Evolutionary conservation across 805 yeast genomes (phyloP), one percentile per base, ranked within the genome.

Genomic region (Candida ficus): DNA sequence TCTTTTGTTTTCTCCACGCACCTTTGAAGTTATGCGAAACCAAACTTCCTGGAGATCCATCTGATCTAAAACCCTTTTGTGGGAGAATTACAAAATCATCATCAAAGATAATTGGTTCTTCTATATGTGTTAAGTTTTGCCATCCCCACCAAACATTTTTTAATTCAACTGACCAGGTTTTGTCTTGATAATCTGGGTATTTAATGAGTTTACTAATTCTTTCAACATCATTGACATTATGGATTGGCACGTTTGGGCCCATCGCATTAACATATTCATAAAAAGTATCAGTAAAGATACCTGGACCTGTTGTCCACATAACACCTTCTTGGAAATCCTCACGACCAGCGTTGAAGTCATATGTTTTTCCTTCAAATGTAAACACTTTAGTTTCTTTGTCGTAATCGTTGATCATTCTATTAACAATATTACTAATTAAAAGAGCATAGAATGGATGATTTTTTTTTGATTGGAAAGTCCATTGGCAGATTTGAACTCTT

Each of bases 291-390:
- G 81, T 73, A 65, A 75, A 75, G 18, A 63, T 49, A 2, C 73
- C 78, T 13, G 73, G 64, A 0, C 82, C 82, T 1, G 80, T 74
- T 73, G 79, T 71, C 41, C 62, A 64, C 42, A 71, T 61, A 22
- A 74, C 66, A 51, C 82, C 88, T 9, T 81, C 76, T 8, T 91
- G 93, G 16, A 67, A 64, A 3, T 39, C 38, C 44, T 78, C 80
- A 47, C 75, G 72, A 7, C 83, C 80, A 38, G 69, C 64, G 0
- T 74, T 64, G 39, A 69, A 63, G 43, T 49, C 46, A 21, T 45
- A 52, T 47, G 26, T 32, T 23, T 56, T 22, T 35, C 68, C 60
- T 12, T 45, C 49, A 25, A 48, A 36, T 3, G 42, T 38, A 29
- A 48, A 37, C 5, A 42, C 61, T 22, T 13, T 26, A 6, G 28